Conservation (phyloP, 176 grass and related monocot species). For the Oryza glumipatula region DNA sequence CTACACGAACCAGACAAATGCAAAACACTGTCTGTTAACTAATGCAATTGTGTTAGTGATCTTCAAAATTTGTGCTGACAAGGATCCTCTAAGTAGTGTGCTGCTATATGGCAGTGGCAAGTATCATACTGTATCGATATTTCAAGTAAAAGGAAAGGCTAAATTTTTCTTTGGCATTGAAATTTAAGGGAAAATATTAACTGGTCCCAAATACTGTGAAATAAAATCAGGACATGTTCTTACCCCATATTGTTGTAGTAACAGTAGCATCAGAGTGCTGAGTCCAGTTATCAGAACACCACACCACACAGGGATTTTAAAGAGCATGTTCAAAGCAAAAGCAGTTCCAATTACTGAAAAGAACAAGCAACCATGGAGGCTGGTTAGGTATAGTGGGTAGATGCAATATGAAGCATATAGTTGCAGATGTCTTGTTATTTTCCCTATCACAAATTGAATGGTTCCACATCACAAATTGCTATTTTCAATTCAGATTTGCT, state of each 20-base stretch:
- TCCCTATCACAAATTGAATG: background rate
- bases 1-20: background rate
- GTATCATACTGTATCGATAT: background rate
- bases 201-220: background rate
- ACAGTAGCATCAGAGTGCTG: slow-evolving; percentile 89
- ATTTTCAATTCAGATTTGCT: slow-evolving; percentile 5
- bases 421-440: background rate
- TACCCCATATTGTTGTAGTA: slow-evolving; percentile 96
- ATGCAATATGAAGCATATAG: slow-evolving; percentile 7
- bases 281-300: slow-evolving; percentile 94
- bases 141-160: background rate
- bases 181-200: slow-evolving; percentile 17
- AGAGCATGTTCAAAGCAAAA: slow-evolving; percentile 99
- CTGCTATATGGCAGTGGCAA: background rate
- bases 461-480: slow-evolving; percentile 4
- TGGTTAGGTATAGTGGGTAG: slow-evolving; percentile 29
- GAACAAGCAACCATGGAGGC: slow-evolving; percentile 2
- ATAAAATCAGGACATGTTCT: slow-evolving; percentile 33
- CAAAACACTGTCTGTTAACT: background rate
- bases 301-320: slow-evolving; percentile 87
- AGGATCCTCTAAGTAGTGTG: slow-evolving; percentile 11
- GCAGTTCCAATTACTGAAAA: slow-evolving; percentile 95
- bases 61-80: background rate
- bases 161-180: background rate
- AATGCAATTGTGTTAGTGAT: background rate